Percentiles rank a stretch among this genome's conserved stretches.
Conservation (phyloP, 768 basidiomycete species). For the Clitopilus passeckerianus region DNA sequence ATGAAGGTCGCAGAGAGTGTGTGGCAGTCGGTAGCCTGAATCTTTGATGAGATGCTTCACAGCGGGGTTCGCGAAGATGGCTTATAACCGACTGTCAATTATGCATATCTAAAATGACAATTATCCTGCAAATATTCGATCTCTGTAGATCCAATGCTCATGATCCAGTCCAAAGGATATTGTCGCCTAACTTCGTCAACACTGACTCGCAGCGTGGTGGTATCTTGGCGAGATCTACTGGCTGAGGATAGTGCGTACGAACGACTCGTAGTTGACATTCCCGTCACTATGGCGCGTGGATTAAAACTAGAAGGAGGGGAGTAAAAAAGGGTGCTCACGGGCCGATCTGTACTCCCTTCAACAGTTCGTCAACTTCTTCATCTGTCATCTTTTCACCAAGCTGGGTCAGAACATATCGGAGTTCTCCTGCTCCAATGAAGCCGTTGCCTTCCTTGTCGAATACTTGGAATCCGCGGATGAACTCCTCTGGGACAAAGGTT, state of each 20-base stretch:
- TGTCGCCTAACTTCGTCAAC: too few relatives aligned
- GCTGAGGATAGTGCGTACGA: constrained; percentile 90
- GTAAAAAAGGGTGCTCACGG: constrained; percentile 45
- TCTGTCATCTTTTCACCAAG: constrained; percentile 98
- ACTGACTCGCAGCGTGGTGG: not conserved
- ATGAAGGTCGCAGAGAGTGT: constrained; percentile 7
- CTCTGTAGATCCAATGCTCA: too few relatives aligned
- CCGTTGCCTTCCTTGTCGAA: constrained; percentile 97
- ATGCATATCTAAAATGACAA: not conserved
- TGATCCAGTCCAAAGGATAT: not conserved
- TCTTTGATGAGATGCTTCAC: not conserved
- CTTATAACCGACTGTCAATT: not conserved
- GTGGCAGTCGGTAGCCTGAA: constrained; percentile 7
- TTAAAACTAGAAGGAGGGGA: constrained; percentile 7
- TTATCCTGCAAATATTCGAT: too few relatives aligned
- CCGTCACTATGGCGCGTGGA: constrained; percentile 62
- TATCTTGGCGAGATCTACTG: constrained; percentile 43
- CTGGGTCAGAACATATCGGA: constrained; percentile 91
- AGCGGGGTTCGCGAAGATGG: not conserved
- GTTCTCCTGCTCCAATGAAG: constrained; percentile 86
- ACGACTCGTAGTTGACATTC: constrained; percentile 96
- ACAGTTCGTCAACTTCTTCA: constrained; percentile 95
- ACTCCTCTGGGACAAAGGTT: constrained; percentile 67
- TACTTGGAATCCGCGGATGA: constrained; percentile 98
- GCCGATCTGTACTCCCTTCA: constrained; percentile 93